Conservation (phyloP, 2,329 filamentous ascomycete genomes). For the Coleophoma cylindrospora region DNA sequence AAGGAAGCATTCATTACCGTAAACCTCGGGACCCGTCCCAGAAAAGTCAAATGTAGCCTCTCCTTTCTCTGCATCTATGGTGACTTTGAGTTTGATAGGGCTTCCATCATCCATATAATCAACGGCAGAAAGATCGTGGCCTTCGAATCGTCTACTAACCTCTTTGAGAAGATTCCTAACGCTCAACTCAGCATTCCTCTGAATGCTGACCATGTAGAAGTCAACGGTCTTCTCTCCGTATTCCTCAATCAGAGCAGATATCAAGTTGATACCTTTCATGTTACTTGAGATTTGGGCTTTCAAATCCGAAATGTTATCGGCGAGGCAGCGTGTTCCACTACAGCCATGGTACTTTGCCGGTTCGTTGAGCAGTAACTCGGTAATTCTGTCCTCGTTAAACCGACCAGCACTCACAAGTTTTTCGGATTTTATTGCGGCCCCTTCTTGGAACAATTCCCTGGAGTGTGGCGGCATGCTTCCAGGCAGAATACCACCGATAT, state of each 20-base stretch:
- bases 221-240: slow-evolving; percentile 74
- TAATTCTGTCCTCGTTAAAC: slow-evolving; percentile 75
- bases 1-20: slow-evolving; percentile 40
- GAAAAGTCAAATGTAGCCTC: slow-evolving; percentile 75
- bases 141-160: slow-evolving; percentile 64
- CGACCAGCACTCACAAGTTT: slow-evolving; percentile 71
- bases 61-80: slow-evolving; percentile 68
- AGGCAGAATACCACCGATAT: slow-evolving; percentile 78
- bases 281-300: slow-evolving; percentile 86
- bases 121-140: slow-evolving; percentile 64
- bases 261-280: slow-evolving; percentile 77
- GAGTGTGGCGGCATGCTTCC: slow-evolving; percentile 80
- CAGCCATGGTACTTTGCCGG: slow-evolving; percentile 73
- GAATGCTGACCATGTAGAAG: slow-evolving; percentile 80
- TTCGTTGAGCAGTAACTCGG: slow-evolving; percentile 65
- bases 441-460: slow-evolving; percentile 59
- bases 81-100: slow-evolving; percentile 69
- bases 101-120: slow-evolving; percentile 88
- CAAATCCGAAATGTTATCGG: slow-evolving; percentile 80
- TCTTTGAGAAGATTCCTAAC: slow-evolving; percentile 70
- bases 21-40: slow-evolving; percentile 75
- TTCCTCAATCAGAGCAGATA: slow-evolving; percentile 68
- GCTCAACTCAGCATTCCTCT: slow-evolving; percentile 72
- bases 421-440: slow-evolving; percentile 58
- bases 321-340: slow-evolving; percentile 71